Evolutionary conservation across 2,329 filamentous ascomycete species (phyloP), one percentile per base, ranked within the genome.

Genomic region (Colletotrichum sp.): DNA sequence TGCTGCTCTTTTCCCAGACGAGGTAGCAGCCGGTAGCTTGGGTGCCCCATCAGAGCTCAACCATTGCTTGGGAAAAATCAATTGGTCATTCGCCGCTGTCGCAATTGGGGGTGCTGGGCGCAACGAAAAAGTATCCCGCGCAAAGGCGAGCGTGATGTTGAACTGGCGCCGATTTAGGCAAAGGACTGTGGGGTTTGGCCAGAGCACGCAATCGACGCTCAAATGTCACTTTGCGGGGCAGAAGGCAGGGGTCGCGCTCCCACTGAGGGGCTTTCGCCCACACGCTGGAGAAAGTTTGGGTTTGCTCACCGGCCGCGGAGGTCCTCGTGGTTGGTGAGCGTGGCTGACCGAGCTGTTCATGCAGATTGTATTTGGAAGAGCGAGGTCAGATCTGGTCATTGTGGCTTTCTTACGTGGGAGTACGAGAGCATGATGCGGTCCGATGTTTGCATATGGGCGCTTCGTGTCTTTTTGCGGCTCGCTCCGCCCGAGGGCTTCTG

Each of bases 131-230:
- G 43, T 21, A 34, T 56, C 26, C 30, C 63, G 16, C 26, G 43
- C 52, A 55, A 62, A 34, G 55, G 28, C 61, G 34, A 32, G 64
- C 10, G 28, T 52, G 36, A 30, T 70, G 66, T 67, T 61, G 32
- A 59, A 58, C 58, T 36, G 59, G 58, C 32, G 70, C 78, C 78
- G 76, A 75, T 77, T 80, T 78, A 77, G 79, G 80, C 76, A 79
- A 73, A 63, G 21, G 69, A 4, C 77, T 81, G 78, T 81, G 82
- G 81, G 79, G 79, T 79, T 78, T 78, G 71, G 62, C 52, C 76
- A 74, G 76, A 84, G 81, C 81, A 83, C 82, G 82, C 81, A 79
- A 83, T 84, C 79, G 79, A 59, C 78, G 77, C 77, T 77, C 73
- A 75, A 76, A 76, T 76, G 74, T 74, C 76, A 76, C 73, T 73